A percentile compares a stretch with the other conserved stretches of the same genome.
Evolutionary conservation across 148 eudicot species (phyloP).

Genomic region (Dianthus caryophyllus): DNA sequence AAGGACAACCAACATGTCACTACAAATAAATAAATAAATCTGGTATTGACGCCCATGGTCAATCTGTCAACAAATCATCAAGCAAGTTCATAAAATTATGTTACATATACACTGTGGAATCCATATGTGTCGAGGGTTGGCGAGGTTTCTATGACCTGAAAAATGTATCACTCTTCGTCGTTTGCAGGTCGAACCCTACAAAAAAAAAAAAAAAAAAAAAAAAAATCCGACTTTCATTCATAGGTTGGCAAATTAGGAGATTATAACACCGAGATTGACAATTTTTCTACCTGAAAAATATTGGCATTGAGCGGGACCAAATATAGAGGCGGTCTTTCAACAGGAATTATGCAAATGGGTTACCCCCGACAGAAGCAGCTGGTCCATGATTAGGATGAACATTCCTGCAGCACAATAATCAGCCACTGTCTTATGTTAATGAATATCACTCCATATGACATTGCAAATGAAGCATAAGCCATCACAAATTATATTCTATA

Average conservation of each 20-base stretch:
- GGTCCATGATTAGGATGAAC: constrained; percentile 52
- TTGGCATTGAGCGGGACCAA: background rate
- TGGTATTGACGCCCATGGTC: background rate
- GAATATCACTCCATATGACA: background rate
- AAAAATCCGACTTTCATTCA: background rate
- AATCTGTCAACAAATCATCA: constrained; percentile 2
- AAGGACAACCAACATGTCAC: background rate
- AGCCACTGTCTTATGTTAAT: constrained; percentile 1
- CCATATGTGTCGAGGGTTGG: background rate
- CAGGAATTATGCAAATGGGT: constrained; percentile 63
- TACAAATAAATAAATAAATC: background rate
- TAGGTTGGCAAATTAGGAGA: background rate
- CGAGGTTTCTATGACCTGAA: background rate
- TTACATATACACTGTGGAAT: background rate
- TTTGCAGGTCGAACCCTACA: constrained; percentile 6
- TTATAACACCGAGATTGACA: background rate
- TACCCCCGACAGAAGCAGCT: constrained; percentile 72
- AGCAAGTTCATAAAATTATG: constrained; percentile 9
- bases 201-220: background rate
- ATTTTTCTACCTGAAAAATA: constrained; percentile 6
- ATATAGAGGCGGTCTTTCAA: constrained; percentile 3
- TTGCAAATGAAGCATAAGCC: background rate
- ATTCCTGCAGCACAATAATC: constrained; percentile 44
- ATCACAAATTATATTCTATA: background rate
- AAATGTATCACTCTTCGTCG: background rate